Base-by-base conservation (phyloP, 2,329 filamentous ascomycete genomes). In the Mycogone perniciosa region DNA sequence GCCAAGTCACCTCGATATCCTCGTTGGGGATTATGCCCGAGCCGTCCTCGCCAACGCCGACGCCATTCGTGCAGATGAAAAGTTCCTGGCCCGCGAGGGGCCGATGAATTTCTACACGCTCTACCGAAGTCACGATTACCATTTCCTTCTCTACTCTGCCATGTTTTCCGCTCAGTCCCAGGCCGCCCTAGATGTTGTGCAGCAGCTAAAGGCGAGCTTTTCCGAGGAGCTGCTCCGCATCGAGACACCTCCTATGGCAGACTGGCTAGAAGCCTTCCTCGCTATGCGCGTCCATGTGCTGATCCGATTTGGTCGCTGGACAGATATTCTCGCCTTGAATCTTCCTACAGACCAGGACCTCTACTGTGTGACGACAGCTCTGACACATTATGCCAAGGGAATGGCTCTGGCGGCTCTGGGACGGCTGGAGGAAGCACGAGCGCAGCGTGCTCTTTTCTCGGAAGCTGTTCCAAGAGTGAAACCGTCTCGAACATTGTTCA, bases 1-100 rank as follows among this genome's bases (percentile, higher is more conserved):
- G 88, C 86, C 87, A 0, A 82, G 82, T 0, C 88, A 92, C 64
- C 72, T 91, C 34, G 86, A 91, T 63, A 78, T 88, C 8, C 75
- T 90, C 0, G 78, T 83, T 30, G 88, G 88, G 9, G 80, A 89
- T 59, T 91, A 89, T 61, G 71, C 76, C 31, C 73, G 74, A 7
- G 85, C 85, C 4, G 82, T 90, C 46, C 70, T 71, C 1, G 84
- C 83, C 4, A 91, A 91, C 63, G 71, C 76, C 2, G 75, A 77
- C 26, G 87, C 87, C 7, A 82, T 87, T 44, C 60, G 67, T 0
- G 85, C 85, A 2, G 86, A 92, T 61, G 79, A 86, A 46, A 81
- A 79, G 57, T 90, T 79, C 60, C 71, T 88, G 2, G 65, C 69
- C 0, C 71, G 75, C 5, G 72, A 77, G 6, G 85, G 86, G 0